Evolutionary conservation across 75 land plant species (phyloP).

Genomic region (Pseudotsuga menziesii): DNA sequence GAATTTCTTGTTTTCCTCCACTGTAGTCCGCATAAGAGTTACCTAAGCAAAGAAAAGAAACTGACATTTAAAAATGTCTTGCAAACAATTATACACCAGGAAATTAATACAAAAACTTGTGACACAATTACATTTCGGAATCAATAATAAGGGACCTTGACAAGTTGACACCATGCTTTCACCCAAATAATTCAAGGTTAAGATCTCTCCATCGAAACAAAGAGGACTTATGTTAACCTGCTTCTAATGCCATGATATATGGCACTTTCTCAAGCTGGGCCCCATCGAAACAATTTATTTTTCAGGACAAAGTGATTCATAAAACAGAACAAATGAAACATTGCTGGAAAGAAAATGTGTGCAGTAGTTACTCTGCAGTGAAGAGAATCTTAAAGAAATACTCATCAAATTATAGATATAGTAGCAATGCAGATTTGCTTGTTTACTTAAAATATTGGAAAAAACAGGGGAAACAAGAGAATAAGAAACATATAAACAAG

Average conservation of each 20-base stretch:
- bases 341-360: neutral
- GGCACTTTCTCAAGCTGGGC: neutral
- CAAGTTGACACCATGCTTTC: neutral
- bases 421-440: neutral
- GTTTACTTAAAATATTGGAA: neutral
- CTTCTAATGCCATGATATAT: too few species aligned
- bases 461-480: neutral
- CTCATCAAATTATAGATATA: neutral
- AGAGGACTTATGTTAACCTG: too few species aligned
- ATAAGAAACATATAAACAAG: neutral
- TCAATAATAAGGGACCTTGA: neutral
- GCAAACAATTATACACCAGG: neutral
- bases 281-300: neutral
- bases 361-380: neutral
- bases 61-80: neutral
- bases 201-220: too few species aligned
- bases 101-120: neutral
- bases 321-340: too few species aligned
- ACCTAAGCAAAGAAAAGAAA: constrained; percentile 35
- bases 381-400: neutral
- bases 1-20: constrained; percentile 75
- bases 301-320: neutral
- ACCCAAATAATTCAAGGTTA: too few species aligned
- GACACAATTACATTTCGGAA: neutral
- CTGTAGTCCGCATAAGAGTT: constrained; percentile 88